Evolutionary conservation across 2,329 filamentous ascomycete genomes (phyloP).

Genomic region (Pseudogymnoascus sp.): DNA sequence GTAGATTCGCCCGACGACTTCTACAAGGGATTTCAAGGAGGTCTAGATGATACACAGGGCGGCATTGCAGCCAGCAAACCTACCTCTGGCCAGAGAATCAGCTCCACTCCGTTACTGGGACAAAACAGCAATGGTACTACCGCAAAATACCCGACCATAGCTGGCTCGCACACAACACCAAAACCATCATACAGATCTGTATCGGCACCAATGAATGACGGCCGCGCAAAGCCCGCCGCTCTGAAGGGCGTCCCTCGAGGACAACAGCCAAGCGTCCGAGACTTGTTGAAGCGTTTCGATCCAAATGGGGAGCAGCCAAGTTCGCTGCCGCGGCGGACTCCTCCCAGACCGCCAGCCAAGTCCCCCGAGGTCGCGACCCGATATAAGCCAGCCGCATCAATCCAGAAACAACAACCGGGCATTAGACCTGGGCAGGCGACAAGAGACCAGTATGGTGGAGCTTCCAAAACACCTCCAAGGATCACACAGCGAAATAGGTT

Average conservation of each 20-base stretch:
- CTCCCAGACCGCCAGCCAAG: neutral
- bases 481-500: conserved; percentile 38
- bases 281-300: conserved; percentile 73
- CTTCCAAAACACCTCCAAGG: conserved; percentile 14
- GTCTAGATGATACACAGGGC: conserved; percentile 16
- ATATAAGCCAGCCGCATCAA: neutral
- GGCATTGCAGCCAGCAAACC: neutral
- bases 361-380: neutral
- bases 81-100: neutral
- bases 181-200: conserved; percentile 43
- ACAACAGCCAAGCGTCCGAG: conserved; percentile 63
- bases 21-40: conserved; percentile 38
- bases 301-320: conserved; percentile 40
- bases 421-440: conserved; percentile 15
- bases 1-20: conserved; percentile 36
- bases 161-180: conserved; percentile 32
- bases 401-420: neutral
- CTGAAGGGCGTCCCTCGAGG: conserved; percentile 20
- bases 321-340: neutral
- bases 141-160: conserved; percentile 38
- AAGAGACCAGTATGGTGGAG: neutral
- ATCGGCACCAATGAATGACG: conserved; percentile 45
- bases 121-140: conserved; percentile 44
- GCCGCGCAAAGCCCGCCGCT: conserved; percentile 20
- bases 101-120: conserved; percentile 34